Percentiles rank a stretch among this genome's conserved stretches.
Conservation (phyloP, 257 asterid species). For the Nicotiana tomentosiformis region DNA sequence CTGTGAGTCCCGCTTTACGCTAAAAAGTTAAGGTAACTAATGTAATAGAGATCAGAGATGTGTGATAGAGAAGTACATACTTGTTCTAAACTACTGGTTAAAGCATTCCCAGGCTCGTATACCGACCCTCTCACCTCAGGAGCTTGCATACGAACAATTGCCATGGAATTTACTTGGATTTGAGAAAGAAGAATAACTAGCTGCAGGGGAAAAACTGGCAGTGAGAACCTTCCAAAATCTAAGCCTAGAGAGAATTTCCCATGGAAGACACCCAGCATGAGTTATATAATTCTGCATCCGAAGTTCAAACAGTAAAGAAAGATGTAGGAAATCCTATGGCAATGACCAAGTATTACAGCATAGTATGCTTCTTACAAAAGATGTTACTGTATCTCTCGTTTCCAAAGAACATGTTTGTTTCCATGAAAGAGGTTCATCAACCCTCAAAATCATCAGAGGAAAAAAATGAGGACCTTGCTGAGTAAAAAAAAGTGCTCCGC, state of each 20-base stretch:
- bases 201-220: not conserved
- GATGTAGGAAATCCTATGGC: not conserved
- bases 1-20: not conserved
- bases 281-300: not conserved
- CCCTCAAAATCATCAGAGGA: not conserved
- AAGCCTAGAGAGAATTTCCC: not conserved
- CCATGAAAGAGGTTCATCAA: not conserved
- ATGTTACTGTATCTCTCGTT: not conserved
- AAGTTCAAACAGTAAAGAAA: not conserved
- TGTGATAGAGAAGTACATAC: conserved; percentile 24
- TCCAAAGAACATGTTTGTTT: not conserved
- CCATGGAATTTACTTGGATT: conserved; percentile 89
- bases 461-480: not conserved
- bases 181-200: conserved; percentile 32
- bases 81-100: conserved; percentile 70
- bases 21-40: not conserved
- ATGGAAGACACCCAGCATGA: not conserved
- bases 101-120: conserved; percentile 25
- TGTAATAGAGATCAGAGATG: not conserved
- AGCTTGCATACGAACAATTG: conserved; percentile 59
- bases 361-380: not conserved
- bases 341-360: not conserved
- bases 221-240: not conserved
- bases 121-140: conserved; percentile 39
- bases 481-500: not conserved